Base-by-base conservation (phyloP, 192 early-diverging fungal genomes). In the Podila clonocystis region DNA sequence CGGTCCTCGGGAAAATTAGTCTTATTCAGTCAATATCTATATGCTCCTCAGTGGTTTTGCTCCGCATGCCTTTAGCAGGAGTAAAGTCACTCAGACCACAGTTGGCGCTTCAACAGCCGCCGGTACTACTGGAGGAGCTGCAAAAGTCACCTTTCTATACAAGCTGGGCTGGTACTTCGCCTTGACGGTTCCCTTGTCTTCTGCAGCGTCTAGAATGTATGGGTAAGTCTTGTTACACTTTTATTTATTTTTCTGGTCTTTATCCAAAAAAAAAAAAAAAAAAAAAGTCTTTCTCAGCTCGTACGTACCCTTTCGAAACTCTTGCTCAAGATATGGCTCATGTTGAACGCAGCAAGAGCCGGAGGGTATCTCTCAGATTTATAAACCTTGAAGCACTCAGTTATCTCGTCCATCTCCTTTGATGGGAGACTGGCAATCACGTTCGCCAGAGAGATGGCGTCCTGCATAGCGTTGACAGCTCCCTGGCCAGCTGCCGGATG, bases 391-490 rank as follows among this genome's bases (percentile, higher is more conserved):
- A 78, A 34, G 2, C 45, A 58, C 0, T 31, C 36, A 1, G 41
- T 17, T 26, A 78, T 71, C 20, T 65, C 65, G 3, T 48, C 1
- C 29, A 29, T 29, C 0, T 55, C 34, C 12, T 48, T 20, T 0
- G 30, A 38, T 2, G 60, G 62, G 5, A 78, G 70, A 13, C 62
- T 63, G 59, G 65, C 67, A 36, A 78, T 70, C 31, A 68, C 65
- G 50, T 71, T 78, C 38, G 75, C 68, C 5, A 78, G 68, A 22
- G 67, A 61, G 7, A 63, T 67, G 2, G 75, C 75, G 49, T 78
- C 75, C 6, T 78, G 75, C 75, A 78, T 70, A 8, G 75, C 75
- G 20, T 66, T 78, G 34, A 78, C 62, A 1, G 75, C 75, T 3
- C 74, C 74, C 49, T 70, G 74, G 45, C 75, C 68, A 19, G 68